Percentiles rank a stretch among this genome's conserved stretches.
Conservation (phyloP, 2,329 filamentous ascomycete species). For the Colletotrichum sp. region DNA sequence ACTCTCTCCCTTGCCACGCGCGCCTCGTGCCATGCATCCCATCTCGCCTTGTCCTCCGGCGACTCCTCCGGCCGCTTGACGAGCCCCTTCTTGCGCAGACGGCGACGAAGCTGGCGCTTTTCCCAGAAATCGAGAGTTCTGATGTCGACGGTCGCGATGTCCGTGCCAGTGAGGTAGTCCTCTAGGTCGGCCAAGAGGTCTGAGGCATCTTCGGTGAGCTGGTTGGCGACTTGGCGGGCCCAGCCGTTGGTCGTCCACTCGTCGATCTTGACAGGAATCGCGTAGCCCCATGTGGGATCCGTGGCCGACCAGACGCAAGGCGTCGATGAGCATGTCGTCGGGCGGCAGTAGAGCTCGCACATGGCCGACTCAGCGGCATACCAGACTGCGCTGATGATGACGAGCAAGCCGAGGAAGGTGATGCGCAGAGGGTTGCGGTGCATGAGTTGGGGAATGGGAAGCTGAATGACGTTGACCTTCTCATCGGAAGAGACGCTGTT, state of each 20-base stretch:
- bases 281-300: slow-evolving; percentile 65
- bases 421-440: slow-evolving; percentile 47
- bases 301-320: slow-evolving; percentile 62
- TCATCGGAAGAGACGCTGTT: not conserved
- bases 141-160: slow-evolving; percentile 50
- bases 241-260: slow-evolving; percentile 62
- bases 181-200: slow-evolving; percentile 54
- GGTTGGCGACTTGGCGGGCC: slow-evolving; percentile 44
- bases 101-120: slow-evolving; percentile 53
- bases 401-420: slow-evolving; percentile 52
- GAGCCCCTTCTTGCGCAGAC: slow-evolving; percentile 54
- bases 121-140: slow-evolving; percentile 49
- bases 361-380: slow-evolving; percentile 57
- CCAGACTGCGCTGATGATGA: slow-evolving; percentile 56
- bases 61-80: slow-evolving; percentile 39
- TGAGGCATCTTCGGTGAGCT: slow-evolving; percentile 45
- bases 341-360: slow-evolving; percentile 60
- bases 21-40: slow-evolving; percentile 49
- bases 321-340: slow-evolving; percentile 49
- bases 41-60: slow-evolving; percentile 46
- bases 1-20: slow-evolving; percentile 45
- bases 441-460: slow-evolving; percentile 50
- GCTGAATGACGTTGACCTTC: slow-evolving; percentile 32
- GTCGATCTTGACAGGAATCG: slow-evolving; percentile 67
- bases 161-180: slow-evolving; percentile 50